Evolutionary conservation across 2,329 filamentous ascomycete species (phyloP).

Genomic region (Diaporthe vaccinii): DNA sequence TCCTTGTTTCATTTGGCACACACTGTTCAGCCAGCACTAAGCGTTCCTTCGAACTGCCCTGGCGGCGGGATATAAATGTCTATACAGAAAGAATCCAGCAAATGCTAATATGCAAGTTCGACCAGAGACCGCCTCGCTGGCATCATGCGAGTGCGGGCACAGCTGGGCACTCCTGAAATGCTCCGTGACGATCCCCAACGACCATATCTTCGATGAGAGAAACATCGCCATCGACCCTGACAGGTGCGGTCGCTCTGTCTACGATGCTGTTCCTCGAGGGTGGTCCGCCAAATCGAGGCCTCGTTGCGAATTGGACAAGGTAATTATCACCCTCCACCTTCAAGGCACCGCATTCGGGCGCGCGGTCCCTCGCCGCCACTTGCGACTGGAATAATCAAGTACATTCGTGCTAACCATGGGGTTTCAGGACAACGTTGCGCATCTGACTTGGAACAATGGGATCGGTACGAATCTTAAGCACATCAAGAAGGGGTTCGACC

Average conservation of each 20-base stretch:
- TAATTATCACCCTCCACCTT: neutral
- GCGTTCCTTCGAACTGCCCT: too few species aligned
- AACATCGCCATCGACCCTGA: neutral
- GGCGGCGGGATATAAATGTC: too few species aligned
- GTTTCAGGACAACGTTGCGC: neutral
- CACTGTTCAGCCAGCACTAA: too few species aligned
- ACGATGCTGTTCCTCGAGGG: neutral
- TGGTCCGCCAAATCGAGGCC: neutral
- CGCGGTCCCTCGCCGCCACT: neutral
- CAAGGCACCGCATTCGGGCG: neutral
- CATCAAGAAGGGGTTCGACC: neutral
- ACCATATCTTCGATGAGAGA: constrained; percentile 10
- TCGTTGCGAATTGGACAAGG: neutral
- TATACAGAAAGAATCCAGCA: neutral
- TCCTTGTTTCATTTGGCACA: neutral
- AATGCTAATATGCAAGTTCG: neutral
- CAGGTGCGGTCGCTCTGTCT: neutral
- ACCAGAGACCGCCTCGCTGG: neutral
- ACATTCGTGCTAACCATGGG: neutral
- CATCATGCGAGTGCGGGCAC: neutral
- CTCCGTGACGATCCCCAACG: neutral
- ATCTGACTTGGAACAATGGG: neutral
- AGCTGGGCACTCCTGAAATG: neutral
- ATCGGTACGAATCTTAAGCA: accelerated
- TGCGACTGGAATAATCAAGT: neutral